Percentiles rank a stretch among this genome's conserved stretches.
These are phyloP conservation scores for Gnomoniopsis sp. DNA, from an alignment of 2,329 filamentous ascomycete genomes.

Conservation along the genomic window DNA sequence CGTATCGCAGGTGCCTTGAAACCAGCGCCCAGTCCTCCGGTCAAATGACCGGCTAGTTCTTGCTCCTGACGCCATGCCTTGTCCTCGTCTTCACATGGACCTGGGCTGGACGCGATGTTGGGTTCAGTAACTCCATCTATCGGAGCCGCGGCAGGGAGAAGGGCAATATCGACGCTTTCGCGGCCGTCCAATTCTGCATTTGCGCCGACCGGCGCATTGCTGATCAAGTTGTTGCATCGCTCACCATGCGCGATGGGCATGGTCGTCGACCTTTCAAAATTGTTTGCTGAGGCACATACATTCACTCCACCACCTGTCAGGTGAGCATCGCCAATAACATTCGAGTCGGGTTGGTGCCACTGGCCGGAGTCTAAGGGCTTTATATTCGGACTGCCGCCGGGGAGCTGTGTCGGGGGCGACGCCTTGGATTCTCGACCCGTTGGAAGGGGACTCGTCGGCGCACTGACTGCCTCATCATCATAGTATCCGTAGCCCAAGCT, in stretches of 20 bases:
- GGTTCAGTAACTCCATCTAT: conserved; percentile 26
- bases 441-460: conserved; percentile 17
- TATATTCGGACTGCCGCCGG: background rate
- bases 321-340: conserved; percentile 16
- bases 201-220: background rate
- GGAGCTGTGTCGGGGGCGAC: conserved; percentile 34
- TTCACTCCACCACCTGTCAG: conserved; percentile 15
- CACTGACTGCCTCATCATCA: conserved; percentile 42
- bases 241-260: conserved; percentile 29
- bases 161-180: conserved; percentile 32
- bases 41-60: conserved; percentile 53
- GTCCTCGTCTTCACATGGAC: background rate
- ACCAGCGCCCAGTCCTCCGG: conserved; percentile 56
- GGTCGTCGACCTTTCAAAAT: conserved; percentile 31
- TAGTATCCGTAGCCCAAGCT: conserved; percentile 50
- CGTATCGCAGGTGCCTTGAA: conserved; percentile 41
- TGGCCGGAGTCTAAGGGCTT: background rate
- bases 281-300: background rate
- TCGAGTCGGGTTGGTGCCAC: background rate
- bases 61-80: conserved; percentile 36
- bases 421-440: conserved; percentile 36
- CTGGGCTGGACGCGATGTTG: background rate
- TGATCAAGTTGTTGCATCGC: background rate
- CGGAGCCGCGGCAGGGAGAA: conserved; percentile 39
- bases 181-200: conserved; percentile 20